Percentiles rank a stretch among this genome's conserved stretches.
phyloP scores from a whole-genome alignment of 2,329 filamentous ascomycete genomes.

The Penicillium sp. region DNA sequence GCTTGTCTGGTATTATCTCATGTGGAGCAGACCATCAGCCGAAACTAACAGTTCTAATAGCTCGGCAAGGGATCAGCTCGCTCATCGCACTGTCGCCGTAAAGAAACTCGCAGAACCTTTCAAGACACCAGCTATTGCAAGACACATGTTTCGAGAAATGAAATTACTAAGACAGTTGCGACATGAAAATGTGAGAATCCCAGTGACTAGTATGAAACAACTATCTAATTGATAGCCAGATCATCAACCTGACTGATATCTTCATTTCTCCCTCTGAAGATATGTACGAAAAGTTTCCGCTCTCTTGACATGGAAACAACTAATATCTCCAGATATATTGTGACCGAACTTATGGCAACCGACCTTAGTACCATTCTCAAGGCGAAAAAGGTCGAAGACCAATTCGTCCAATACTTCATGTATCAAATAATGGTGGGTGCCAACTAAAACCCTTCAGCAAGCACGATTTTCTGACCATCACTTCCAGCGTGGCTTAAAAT shows the following conservation, averaged over 20 bases:
- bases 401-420: slow-evolving; percentile 99
- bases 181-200: slow-evolving; percentile 79
- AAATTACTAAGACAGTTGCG: slow-evolving; percentile 94
- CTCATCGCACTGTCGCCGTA: slow-evolving; percentile 89
- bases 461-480: background rate
- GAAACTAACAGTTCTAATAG: slow-evolving; percentile 48
- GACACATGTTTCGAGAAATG: slow-evolving; percentile 93
- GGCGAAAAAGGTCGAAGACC: slow-evolving; percentile 91
- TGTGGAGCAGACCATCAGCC: slow-evolving; percentile 3
- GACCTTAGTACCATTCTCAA: slow-evolving; percentile 93
- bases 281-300: slow-evolving; percentile 62
- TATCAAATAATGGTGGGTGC: slow-evolving; percentile 86
- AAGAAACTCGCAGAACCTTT: slow-evolving; percentile 99
- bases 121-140: slow-evolving; percentile 95
- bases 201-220: background rate
- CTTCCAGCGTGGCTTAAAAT: slow-evolving; percentile 86
- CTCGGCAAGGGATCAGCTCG: slow-evolving; percentile 95
- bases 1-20: slow-evolving; percentile 76
- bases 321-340: slow-evolving; percentile 70
- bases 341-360: slow-evolving; percentile 94
- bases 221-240: slow-evolving; percentile 50
- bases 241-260: slow-evolving; percentile 97
- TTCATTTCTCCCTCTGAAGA: slow-evolving; percentile 99
- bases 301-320: background rate
- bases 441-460: background rate